These are phyloP conservation scores for Castanea sativa DNA, from an alignment of 306 rosid genomes.

Conservation along the genomic window DNA sequence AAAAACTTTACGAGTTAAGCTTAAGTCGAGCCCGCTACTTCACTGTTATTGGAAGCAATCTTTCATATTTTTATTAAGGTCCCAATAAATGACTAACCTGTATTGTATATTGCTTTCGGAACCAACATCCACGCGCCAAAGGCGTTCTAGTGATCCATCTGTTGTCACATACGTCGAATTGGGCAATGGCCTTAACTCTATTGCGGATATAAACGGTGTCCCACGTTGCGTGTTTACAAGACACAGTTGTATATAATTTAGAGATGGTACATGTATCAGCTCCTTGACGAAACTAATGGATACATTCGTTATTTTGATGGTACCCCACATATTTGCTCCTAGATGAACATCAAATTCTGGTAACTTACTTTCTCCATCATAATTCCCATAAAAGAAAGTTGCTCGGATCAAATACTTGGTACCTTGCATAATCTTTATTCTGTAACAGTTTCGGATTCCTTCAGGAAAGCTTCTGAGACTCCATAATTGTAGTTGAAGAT, in stretches of 20 bases:
- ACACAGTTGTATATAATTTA: slow-evolving; percentile 33
- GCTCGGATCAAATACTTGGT: slow-evolving; percentile 40
- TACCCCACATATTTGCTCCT: slow-evolving; percentile 42
- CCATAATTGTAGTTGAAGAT: slow-evolving; percentile 15
- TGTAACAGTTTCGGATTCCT: slow-evolving; percentile 58
- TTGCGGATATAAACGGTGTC: slow-evolving; percentile 44
- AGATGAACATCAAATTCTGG: slow-evolving; percentile 49
- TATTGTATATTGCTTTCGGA: neutral
- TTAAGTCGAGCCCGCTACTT: too few relatives aligned
- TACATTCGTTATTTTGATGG: slow-evolving; percentile 12
- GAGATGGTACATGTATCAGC: slow-evolving; percentile 33
- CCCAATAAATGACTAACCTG: slow-evolving; percentile 12
- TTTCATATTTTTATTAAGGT: too few relatives aligned
- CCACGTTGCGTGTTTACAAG: slow-evolving; percentile 44
- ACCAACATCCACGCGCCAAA: slow-evolving; percentile 18
- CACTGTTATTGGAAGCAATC: too few relatives aligned
- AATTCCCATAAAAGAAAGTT: slow-evolving; percentile 42
- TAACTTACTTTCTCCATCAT: slow-evolving; percentile 25
- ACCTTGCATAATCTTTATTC: slow-evolving; percentile 23
- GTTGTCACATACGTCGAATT: slow-evolving; percentile 12
- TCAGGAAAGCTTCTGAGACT: slow-evolving; percentile 52
- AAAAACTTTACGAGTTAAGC: too few relatives aligned
- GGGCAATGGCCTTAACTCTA: slow-evolving; percentile 41
- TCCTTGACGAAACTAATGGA: slow-evolving; percentile 5
- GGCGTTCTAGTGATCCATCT: slow-evolving; percentile 5